phyloP scores from a whole-genome alignment of 257 asterid species.

The Solanum piurae region DNA sequence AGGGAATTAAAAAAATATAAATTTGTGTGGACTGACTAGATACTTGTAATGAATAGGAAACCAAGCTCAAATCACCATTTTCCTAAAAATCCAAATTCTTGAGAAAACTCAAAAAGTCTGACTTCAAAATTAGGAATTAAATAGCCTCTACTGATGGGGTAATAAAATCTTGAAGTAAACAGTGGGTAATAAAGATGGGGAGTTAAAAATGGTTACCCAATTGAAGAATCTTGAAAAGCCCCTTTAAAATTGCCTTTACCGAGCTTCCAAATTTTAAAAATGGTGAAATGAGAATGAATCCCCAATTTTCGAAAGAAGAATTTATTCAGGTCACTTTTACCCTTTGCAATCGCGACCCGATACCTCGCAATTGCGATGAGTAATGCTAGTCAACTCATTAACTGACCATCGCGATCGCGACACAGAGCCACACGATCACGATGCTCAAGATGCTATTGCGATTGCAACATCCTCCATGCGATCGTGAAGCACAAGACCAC shows the following conservation, averaged over 20 bases:
- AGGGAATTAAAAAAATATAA: neutral
- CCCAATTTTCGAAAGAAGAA: too few species aligned
- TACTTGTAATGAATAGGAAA: neutral
- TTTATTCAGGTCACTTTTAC: neutral
- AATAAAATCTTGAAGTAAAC: neutral
- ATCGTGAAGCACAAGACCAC: too few species aligned
- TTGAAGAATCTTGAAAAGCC: neutral
- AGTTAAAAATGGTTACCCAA: neutral
- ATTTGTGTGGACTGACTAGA: neutral
- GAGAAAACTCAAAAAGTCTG: neutral
- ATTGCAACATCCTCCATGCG: neutral
- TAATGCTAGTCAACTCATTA: neutral
- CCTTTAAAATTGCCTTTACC: neutral
- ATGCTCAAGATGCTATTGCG: neutral
- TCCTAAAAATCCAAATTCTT: neutral
- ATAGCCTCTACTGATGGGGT: neutral
- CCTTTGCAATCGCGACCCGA: neutral
- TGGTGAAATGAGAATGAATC: neutral
- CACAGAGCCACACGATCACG: neutral
- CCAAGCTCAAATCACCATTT: neutral
- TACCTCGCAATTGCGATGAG: neutral
- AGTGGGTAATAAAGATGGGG: neutral
- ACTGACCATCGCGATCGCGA: neutral
- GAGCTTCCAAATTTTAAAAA: neutral
- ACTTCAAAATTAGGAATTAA: too few species aligned